Percentiles rank a stretch among this genome's conserved stretches.
Conservation (phyloP, 1,139 yeast species). For the Entelexis paramagnoliae region DNA sequence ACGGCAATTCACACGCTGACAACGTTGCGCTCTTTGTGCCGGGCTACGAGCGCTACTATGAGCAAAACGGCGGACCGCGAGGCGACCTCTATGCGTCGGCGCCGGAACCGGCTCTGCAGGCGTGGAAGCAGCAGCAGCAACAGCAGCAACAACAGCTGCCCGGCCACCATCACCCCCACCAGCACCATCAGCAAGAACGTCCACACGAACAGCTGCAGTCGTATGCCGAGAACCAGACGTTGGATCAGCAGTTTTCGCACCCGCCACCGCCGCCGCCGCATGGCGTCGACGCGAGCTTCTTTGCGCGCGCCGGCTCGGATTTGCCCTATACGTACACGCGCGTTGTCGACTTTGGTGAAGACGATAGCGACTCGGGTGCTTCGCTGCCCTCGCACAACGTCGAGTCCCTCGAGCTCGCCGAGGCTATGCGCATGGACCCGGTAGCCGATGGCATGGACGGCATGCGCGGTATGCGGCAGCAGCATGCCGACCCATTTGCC, state of each 20-base stretch:
- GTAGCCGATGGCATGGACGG: background rate
- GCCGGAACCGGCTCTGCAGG: background rate
- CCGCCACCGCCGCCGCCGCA: too few species aligned
- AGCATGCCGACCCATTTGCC: background rate
- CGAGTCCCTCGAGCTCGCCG: background rate
- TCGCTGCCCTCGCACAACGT: constrained; percentile 1
- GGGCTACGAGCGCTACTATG: background rate
- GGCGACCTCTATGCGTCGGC: background rate
- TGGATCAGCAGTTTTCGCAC: too few species aligned
- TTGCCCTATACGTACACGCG: background rate
- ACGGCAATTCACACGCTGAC: background rate
- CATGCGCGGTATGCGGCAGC: background rate
- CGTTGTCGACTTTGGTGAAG: background rate
- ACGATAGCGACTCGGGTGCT: constrained; percentile 1
- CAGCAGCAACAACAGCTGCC: background rate
- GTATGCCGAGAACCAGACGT: too few species aligned
- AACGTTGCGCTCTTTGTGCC: background rate
- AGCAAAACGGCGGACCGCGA: background rate
- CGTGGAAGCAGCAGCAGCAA: background rate
- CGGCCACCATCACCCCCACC: background rate
- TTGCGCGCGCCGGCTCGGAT: too few species aligned
- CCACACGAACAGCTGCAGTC: background rate
- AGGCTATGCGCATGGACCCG: background rate
- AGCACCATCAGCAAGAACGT: background rate
- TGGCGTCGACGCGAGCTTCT: too few species aligned